Evolutionary conservation across 164 flowering plant genomes (phyloP).

Genomic region (Aristolochia fimbriata): DNA sequence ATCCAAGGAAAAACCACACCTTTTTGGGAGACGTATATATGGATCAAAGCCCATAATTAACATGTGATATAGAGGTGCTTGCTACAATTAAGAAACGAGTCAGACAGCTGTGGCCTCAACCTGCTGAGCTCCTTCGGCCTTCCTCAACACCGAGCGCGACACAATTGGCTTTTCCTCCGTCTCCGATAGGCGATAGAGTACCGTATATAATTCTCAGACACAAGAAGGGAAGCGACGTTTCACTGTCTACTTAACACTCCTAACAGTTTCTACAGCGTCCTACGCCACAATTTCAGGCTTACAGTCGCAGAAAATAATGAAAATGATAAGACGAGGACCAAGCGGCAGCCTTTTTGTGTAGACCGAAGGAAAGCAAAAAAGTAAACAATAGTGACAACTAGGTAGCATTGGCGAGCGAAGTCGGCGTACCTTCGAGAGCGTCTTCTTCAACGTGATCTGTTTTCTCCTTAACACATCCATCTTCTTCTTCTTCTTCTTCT

Average conservation of each 20-base stretch:
- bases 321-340: not conserved
- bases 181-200: too few species aligned
- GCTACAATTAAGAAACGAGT: too few species aligned
- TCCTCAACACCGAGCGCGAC: too few species aligned
- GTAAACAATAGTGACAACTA: not conserved
- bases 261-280: slow-evolving; percentile 1
- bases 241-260: not conserved
- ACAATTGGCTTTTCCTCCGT: slow-evolving; percentile 3
- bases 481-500: slow-evolving; percentile 8
- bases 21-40: too few species aligned
- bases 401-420: not conserved
- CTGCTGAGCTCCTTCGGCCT: too few species aligned
- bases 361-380: not conserved
- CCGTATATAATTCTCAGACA: not conserved
- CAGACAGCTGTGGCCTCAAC: too few species aligned
- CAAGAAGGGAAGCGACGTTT: not conserved
- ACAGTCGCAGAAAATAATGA: not conserved
- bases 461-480: not conserved
- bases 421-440: slow-evolving; percentile 5
- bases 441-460: not conserved
- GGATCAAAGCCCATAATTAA: too few species aligned
- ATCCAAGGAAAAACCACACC: too few species aligned
- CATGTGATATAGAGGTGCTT: too few species aligned
- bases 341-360: not conserved
- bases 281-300: not conserved